Conservation (phyloP, 768 basidiomycete species). For the Peribolospora baueri region DNA sequence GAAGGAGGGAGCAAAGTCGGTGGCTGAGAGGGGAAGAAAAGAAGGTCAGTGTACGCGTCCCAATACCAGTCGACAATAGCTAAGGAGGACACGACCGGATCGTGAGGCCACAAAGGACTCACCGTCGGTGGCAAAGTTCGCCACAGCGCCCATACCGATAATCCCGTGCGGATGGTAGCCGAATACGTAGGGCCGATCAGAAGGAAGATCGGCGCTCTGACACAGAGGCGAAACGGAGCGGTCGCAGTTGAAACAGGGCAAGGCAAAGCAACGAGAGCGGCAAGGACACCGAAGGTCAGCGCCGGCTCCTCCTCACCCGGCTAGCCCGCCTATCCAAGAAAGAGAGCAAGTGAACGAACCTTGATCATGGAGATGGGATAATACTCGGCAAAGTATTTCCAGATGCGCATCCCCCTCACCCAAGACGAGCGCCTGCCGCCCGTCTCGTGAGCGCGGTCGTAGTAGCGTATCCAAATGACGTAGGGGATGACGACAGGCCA, state of each 20-base stretch:
- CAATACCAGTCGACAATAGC: neutral
- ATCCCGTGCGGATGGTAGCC: conserved; percentile 95
- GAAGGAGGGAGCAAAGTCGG: conserved; percentile 67
- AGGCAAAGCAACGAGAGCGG: neutral
- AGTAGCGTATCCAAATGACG: conserved; percentile 45
- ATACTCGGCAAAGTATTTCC: conserved; percentile 65
- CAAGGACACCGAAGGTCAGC: neutral
- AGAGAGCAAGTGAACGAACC: neutral
- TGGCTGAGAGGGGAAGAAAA: conserved; percentile 28
- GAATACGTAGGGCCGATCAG: conserved; percentile 83
- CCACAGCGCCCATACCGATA: conserved; percentile 78
- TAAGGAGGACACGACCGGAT: too few species aligned
- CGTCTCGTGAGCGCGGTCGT: conserved; percentile 52
- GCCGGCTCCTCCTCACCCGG: neutral
- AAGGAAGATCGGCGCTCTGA: conserved; percentile 69
- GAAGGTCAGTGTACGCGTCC: neutral
- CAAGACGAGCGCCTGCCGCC: conserved; percentile 46
- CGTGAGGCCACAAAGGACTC: conserved; percentile 1
- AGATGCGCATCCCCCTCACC: conserved; percentile 45
- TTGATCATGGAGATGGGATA: conserved; percentile 11
- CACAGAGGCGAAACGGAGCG: neutral
- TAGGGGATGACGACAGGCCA: conserved; percentile 70
- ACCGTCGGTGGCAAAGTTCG: conserved; percentile 93
- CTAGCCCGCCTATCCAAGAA: neutral
- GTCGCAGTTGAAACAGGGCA: neutral